Percentiles rank a stretch among this genome's conserved stretches.
Conservation (phyloP, 331 rosid genomes). For the Acacia concinna region DNA sequence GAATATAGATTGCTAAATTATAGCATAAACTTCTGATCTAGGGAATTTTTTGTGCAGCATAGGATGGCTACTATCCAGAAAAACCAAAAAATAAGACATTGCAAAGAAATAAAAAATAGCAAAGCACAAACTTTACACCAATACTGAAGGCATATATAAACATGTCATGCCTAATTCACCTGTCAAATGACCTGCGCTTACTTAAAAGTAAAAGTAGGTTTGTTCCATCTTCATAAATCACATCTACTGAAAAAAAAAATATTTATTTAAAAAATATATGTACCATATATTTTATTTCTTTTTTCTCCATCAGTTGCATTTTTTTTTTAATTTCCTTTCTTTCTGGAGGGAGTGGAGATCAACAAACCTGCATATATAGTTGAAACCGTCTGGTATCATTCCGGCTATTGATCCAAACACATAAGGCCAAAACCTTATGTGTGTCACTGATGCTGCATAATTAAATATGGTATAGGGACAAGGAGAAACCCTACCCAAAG, state of each 20-base stretch:
- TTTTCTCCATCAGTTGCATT: not conserved
- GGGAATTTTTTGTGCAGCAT: not conserved
- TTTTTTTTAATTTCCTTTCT: not conserved
- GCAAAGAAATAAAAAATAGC: too few relatives aligned
- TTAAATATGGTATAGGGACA: slow-evolving; percentile 95
- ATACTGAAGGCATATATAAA: not conserved
- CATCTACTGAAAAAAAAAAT: not conserved
- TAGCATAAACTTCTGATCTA: not conserved
- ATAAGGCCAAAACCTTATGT: slow-evolving; percentile 93
- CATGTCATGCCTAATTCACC: not conserved
- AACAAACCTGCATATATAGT: slow-evolving; percentile 84
- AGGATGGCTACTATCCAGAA: not conserved
- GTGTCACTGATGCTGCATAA: slow-evolving; percentile 84
- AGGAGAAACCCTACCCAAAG: slow-evolving; percentile 84
- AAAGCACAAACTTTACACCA: too few relatives aligned
- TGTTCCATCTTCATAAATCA: not conserved
- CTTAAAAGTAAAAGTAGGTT: not conserved
- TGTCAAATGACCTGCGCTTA: not conserved
- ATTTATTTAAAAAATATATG: not conserved
- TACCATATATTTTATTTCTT: not conserved
- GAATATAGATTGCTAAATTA: not conserved
- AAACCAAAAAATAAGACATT: not conserved
- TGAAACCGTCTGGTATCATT: slow-evolving; percentile 94
- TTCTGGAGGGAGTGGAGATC: not conserved
- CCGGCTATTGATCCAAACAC: slow-evolving; percentile 89